Evolutionary conservation across 768 basidiomycete species (phyloP), one percentile per base, ranked within the genome.

Genomic region (Amanita muscaria): DNA sequence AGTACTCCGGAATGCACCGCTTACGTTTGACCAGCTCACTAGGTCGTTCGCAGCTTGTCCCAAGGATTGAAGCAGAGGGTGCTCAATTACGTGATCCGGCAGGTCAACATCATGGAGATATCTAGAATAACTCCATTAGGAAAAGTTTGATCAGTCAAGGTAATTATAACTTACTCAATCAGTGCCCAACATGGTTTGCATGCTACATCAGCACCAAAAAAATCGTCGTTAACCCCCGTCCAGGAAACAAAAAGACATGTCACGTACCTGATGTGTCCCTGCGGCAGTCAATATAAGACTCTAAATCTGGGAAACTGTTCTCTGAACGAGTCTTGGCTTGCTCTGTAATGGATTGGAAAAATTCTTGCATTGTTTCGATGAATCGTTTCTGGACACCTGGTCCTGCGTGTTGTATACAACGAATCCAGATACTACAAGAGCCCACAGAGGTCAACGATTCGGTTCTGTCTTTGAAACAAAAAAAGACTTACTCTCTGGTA

Each of bases 1-100:
- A 27, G 27, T 33, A 48, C 24, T 16, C 29, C 47, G 23, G 24
- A 9, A 38, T 16, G 36, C 38, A 46, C 34, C 35, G 36, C 77
- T 55, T 59, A 85, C 85, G 56, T 88, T 88, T 15, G 84, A 84
- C 83, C 83, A 86, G n/a, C 83, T 78, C 43, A 88, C 81, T 43
- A 88, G 67, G 52, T 88, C 86, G 47, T 88, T 88, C 15, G 85
- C 70, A 15, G 76, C 72, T 54, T 85, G 76, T 40, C 77, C 77
- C 43, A 88, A 69, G 42, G 72, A 70, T 44, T 59, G 62, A 18
- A 88, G 71, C 42, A 76, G 55, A 2, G 80, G 80, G 56, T 87
- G 73, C 11, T 80, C 73, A 57, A 77, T 76, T 25, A 87, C 82
- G 48, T 65, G 73, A 51, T 84, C 80, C 1, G 86, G 86, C 19